A percentile compares a stretch with the other conserved stretches of the same genome.
Evolutionary conservation across 805 yeast species (phyloP).

Genomic region (Suhomyces sp.): DNA sequence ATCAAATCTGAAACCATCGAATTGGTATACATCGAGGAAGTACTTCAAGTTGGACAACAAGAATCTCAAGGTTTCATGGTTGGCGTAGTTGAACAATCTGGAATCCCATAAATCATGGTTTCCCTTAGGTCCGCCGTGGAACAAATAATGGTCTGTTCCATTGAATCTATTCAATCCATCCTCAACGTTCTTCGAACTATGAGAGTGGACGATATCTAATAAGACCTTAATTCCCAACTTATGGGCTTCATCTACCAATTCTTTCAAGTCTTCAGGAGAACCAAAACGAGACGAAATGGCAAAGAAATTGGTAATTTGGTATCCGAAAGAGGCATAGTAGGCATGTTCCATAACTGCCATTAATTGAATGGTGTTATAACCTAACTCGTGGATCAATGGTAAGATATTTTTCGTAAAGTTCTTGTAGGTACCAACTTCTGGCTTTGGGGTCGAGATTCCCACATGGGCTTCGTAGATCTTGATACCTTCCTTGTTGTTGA

Average conservation of each 20-base stretch:
- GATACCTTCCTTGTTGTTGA: slow-evolving; percentile 42
- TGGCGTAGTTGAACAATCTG: slow-evolving; percentile 88
- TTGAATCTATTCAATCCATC: slow-evolving; percentile 93
- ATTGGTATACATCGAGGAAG: slow-evolving; percentile 76
- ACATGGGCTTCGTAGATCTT: slow-evolving; percentile 93
- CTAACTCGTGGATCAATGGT: slow-evolving; percentile 81
- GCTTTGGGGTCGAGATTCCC: slow-evolving; percentile 92
- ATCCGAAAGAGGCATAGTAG: slow-evolving; percentile 97
- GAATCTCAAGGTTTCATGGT: slow-evolving; percentile 87
- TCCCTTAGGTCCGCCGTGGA: slow-evolving; percentile 91
- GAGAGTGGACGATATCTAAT: slow-evolving; percentile 93
- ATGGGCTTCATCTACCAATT: slow-evolving; percentile 89
- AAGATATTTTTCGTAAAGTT: slow-evolving; percentile 79
- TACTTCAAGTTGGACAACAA: slow-evolving; percentile 80
- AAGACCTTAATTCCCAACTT: slow-evolving; percentile 81
- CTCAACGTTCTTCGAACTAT: slow-evolving; percentile 89
- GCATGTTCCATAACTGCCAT: slow-evolving; percentile 99
- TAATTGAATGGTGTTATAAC: slow-evolving; percentile 89
- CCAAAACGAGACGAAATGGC: slow-evolving; percentile 91
- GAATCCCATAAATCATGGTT: slow-evolving; percentile 94
- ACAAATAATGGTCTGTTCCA: slow-evolving; percentile 93
- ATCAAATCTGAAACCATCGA: slow-evolving; percentile 95
- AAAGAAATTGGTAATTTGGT: slow-evolving; percentile 90
- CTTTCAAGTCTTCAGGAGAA: slow-evolving; percentile 91
- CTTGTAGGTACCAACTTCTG: slow-evolving; percentile 77